Conservation (phyloP, 306 rosid species). For the cucumber (Cucumis sativus) region DNA sequence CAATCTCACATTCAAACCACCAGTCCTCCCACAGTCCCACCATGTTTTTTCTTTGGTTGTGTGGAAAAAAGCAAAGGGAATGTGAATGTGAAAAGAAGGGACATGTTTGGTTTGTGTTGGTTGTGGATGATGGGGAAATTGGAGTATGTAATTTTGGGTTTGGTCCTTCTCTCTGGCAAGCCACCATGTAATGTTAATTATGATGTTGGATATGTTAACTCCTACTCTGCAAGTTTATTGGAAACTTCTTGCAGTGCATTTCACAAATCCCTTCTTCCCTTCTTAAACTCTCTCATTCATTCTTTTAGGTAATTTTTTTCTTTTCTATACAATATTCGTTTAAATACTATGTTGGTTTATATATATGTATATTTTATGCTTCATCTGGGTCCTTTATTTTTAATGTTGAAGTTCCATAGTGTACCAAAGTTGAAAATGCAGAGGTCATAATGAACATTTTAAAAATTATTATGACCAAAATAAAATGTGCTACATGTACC, state of each 20-base stretch:
- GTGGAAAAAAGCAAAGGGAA: neutral
- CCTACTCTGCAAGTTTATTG: conserved; percentile 1
- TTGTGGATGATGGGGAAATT: neutral
- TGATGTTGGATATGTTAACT: neutral
- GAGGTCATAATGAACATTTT: too few relatives aligned
- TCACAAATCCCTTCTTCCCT: neutral
- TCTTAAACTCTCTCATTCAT: neutral
- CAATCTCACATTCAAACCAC: neutral
- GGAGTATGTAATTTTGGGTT: conserved; percentile 1
- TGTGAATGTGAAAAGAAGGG: neutral
- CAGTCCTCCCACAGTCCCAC: neutral
- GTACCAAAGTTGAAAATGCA: too few relatives aligned
- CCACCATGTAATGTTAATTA: neutral
- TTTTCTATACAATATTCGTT: too few relatives aligned
- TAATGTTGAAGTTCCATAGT: too few relatives aligned
- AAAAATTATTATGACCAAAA: too few relatives aligned
- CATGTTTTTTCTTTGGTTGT: neutral
- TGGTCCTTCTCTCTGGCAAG: neutral
- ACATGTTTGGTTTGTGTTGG: neutral
- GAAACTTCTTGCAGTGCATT: neutral
- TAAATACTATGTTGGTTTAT: too few relatives aligned
- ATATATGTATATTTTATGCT: too few relatives aligned
- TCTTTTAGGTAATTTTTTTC: too few relatives aligned
- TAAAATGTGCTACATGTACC: too few relatives aligned
- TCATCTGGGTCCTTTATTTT: too few relatives aligned